These are phyloP conservation scores for Ensete glaucum DNA, from an alignment of 176 grass and related monocot species.

Conservation along the genomic window DNA sequence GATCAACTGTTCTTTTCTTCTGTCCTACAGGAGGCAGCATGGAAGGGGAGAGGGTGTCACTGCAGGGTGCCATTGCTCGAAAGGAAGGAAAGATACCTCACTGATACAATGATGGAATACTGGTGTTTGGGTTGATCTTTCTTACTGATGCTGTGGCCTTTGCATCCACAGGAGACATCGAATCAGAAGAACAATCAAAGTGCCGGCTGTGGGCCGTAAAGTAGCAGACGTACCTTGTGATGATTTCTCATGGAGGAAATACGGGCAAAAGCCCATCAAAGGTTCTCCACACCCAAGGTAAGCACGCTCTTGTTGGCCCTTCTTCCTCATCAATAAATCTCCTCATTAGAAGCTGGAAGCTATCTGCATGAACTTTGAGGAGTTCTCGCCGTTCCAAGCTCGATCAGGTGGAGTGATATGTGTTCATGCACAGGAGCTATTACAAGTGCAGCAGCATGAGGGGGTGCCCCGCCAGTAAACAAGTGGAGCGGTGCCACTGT, in stretches of 20 bases:
- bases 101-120: background rate
- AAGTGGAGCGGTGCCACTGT: constrained; percentile 1
- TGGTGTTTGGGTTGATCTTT: background rate
- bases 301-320: background rate
- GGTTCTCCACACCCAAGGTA: constrained; percentile 22
- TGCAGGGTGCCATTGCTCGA: constrained; percentile 16
- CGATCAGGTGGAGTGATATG: background rate
- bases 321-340: background rate
- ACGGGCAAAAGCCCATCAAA: constrained; percentile 24
- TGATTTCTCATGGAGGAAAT: constrained; percentile 21
- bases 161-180: background rate
- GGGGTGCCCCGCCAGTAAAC: constrained; percentile 18
- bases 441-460: constrained; percentile 22
- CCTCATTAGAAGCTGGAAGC: too few species aligned
- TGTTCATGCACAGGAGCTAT: constrained; percentile 6
- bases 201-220: constrained; percentile 1
- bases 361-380: background rate
- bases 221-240: constrained; percentile 12
- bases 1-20: background rate
- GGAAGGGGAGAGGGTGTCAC: background rate
- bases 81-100: constrained; percentile 13
- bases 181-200: constrained; percentile 7
- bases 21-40: constrained; percentile 2
- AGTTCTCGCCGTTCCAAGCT: too few species aligned
- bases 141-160: background rate